A percentile compares a stretch with the other conserved stretches of the same genome.
Conservation (phyloP, 768 basidiomycete genomes). For the Tulasnella sp. region DNA sequence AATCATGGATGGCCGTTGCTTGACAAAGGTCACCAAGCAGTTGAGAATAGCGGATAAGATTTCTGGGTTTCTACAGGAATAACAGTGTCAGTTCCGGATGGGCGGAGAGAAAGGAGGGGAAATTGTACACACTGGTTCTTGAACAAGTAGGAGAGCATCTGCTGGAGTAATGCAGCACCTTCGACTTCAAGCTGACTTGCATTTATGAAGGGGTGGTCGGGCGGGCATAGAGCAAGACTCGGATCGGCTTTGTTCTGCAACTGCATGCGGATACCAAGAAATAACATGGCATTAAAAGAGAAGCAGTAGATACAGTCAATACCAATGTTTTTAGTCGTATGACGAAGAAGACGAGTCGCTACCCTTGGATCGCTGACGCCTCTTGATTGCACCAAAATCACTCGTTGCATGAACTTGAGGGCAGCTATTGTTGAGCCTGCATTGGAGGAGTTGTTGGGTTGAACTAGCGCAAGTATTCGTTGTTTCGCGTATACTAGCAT, state of each 20-base stretch:
- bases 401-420: conserved; percentile 86
- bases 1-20: conserved; percentile 61
- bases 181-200: conserved; percentile 66
- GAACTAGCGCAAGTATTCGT: conserved; percentile 60
- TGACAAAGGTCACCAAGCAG: conserved; percentile 67
- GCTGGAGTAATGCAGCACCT: conserved; percentile 71
- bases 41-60: conserved; percentile 79
- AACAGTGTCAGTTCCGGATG: not conserved
- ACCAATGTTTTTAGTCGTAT: not conserved
- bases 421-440: conserved; percentile 66
- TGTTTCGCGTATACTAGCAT: conserved; percentile 51
- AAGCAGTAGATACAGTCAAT: not conserved
- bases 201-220: conserved; percentile 83
- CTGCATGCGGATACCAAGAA: conserved; percentile 30
- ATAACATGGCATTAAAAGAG: not conserved
- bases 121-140: conserved; percentile 54
- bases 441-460: conserved; percentile 36
- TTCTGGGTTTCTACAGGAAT: conserved; percentile 52
- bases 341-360: conserved; percentile 17
- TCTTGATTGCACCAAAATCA: conserved; percentile 82
- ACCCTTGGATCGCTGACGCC: conserved; percentile 89
- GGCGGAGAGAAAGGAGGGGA: not conserved
- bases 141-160: conserved; percentile 61
- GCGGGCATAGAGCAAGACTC: conserved; percentile 70
- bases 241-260: conserved; percentile 82